Percentiles rank a stretch among this genome's conserved stretches.
Conservation (phyloP, 108 stramenopile genomes). For the Nannochloropsis salina region DNA sequence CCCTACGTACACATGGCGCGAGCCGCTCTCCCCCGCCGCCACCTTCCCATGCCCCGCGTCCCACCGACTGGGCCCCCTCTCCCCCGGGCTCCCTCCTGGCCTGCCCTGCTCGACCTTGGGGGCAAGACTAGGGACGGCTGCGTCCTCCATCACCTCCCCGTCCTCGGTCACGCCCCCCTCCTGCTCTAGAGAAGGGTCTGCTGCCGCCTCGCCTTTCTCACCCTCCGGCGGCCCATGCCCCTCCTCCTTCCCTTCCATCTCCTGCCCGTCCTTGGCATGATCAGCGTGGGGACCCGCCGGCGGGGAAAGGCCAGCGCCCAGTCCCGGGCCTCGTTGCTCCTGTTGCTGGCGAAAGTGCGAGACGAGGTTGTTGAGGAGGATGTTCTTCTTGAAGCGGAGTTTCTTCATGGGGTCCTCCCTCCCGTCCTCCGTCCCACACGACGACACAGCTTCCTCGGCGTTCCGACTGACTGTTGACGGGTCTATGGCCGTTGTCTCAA, state of each 20-base stretch:
- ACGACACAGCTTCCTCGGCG: not conserved
- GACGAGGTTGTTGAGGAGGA: not conserved
- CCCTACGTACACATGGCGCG: not conserved
- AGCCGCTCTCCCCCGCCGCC: not conserved
- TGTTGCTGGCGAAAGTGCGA: not conserved
- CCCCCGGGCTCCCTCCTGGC: not conserved
- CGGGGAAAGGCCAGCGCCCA: not conserved
- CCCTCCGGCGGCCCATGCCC: too few relatives aligned
- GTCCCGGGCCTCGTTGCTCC: not conserved
- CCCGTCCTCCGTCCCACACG: not conserved
- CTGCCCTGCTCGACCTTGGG: not conserved
- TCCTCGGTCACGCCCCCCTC: not conserved
- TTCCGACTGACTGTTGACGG: not conserved
- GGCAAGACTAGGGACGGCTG: not conserved
- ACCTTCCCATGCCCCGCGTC: not conserved
- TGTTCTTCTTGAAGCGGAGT: slow-evolving; percentile 11
- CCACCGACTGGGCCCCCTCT: not conserved
- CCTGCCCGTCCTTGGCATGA: not conserved
- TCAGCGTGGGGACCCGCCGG: not conserved
- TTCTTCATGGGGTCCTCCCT: slow-evolving; percentile 10
- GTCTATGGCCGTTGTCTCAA: not conserved
- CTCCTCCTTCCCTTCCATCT: not conserved
- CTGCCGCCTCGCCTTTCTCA: not conserved
- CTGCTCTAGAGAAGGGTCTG: not conserved
- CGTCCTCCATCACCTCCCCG: slow-evolving; percentile 13